A percentile compares a stretch with the other conserved stretches of the same genome.
phyloP scores from a whole-genome alignment of 192 early-diverging fungal species.

The Lobosporangium transversale region DNA sequence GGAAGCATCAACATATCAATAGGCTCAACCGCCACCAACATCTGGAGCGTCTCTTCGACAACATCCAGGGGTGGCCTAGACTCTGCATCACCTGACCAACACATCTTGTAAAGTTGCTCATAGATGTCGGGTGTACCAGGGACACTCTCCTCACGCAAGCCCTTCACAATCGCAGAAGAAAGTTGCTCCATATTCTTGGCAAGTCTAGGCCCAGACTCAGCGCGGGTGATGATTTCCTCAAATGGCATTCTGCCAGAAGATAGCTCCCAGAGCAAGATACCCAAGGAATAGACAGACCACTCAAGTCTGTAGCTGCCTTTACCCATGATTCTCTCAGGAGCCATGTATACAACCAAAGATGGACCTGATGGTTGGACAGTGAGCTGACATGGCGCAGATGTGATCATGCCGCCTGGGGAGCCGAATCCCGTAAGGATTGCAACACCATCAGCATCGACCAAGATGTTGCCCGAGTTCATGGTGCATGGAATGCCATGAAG shows the following conservation, averaged over 20 bases:
- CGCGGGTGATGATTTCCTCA: conserved; percentile 44
- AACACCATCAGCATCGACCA: conserved; percentile 40
- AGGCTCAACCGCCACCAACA: conserved; percentile 49
- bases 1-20: conserved; percentile 53
- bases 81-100: conserved; percentile 36
- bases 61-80: conserved; percentile 40
- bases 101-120: conserved; percentile 50
- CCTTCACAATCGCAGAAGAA: conserved; percentile 32
- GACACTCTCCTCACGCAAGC: conserved; percentile 33
- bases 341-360: conserved; percentile 39
- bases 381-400: conserved; percentile 38
- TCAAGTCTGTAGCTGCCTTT: conserved; percentile 9
- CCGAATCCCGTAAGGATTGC: conserved; percentile 42
- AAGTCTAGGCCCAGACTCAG: conserved; percentile 43
- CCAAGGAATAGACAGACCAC: conserved; percentile 42
- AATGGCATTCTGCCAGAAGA: conserved; percentile 42
- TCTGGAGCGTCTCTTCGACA: conserved; percentile 41
- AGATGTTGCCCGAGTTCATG: conserved; percentile 34
- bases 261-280: conserved; percentile 45
- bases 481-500: conserved; percentile 27
- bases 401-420: conserved; percentile 15
- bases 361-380: conserved; percentile 29
- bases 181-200: conserved; percentile 49
- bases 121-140: conserved; percentile 51
- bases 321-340: conserved; percentile 32